Evolutionary conservation across 1,284 basidiomycete species (phyloP).

Genomic region (Leccinum subrobustum): DNA sequence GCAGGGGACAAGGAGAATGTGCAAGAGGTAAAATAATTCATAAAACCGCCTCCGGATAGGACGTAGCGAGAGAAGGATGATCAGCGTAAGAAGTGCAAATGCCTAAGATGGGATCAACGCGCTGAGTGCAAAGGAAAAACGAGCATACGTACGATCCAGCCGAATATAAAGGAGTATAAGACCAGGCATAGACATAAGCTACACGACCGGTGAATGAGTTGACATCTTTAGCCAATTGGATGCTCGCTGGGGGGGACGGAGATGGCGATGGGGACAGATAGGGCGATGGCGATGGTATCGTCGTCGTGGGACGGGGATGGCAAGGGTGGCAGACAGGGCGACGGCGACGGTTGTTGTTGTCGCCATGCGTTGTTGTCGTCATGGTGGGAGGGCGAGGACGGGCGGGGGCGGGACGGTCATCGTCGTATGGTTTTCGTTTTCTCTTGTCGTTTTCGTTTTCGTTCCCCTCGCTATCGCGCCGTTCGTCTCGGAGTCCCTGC

Average conservation of each 20-base stretch:
- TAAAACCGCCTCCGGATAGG: constrained; percentile 69
- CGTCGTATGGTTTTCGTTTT: no score
- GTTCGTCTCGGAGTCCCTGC: no score
- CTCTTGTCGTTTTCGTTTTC: no score
- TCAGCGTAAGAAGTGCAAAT: constrained; percentile 66
- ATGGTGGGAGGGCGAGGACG: no score
- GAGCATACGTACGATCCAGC: constrained; percentile 57
- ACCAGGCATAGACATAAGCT: constrained; percentile 64
- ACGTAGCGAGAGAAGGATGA: constrained; percentile 63
- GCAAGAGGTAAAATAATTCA: constrained; percentile 75
- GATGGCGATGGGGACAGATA: no score
- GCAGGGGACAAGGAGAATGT: constrained; percentile 65
- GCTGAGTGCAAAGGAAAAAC: constrained; percentile 3
- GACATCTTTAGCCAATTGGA: constrained; percentile 63
- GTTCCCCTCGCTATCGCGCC: no score
- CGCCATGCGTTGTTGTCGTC: no score
- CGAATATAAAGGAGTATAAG: constrained; percentile 74
- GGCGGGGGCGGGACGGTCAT: no score
- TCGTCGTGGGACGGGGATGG: no score
- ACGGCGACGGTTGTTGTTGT: no score
- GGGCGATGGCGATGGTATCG: no score
- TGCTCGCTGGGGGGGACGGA: constrained; percentile 33
- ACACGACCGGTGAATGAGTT: constrained; percentile 48
- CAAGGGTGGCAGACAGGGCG: no score
- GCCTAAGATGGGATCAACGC: constrained; percentile 44